phyloP scores from a whole-genome alignment of 345 rosid genomes.

The Lumnitzera littorea region DNA sequence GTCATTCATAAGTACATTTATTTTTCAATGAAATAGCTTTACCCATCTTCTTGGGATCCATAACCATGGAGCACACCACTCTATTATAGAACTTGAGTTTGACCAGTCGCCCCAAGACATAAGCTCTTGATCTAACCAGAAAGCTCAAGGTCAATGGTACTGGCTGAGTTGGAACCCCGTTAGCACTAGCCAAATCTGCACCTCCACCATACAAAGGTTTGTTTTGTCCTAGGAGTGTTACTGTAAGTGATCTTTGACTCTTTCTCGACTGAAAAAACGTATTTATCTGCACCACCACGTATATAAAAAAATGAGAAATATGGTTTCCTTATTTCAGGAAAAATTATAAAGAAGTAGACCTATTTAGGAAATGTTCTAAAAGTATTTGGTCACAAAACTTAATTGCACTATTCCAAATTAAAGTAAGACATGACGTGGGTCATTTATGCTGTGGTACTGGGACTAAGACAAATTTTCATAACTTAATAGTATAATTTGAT shows the following conservation, averaged over 20 bases:
- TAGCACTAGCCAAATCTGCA: constrained; percentile 35
- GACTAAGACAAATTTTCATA: no score
- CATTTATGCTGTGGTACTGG: no score
- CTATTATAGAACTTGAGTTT: constrained; percentile 48
- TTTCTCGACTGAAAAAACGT: constrained; percentile 59
- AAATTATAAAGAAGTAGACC: no score
- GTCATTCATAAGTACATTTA: constrained; percentile 39
- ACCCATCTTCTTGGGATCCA: constrained; percentile 53
- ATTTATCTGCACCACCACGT: constrained; percentile 26
- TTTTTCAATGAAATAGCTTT: constrained; percentile 31
- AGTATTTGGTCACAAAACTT: no score
- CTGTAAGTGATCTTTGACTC: constrained; percentile 40
- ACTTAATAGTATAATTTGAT: no score
- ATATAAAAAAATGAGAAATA: no score
- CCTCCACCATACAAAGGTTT: constrained; percentile 69
- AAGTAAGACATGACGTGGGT: no score
- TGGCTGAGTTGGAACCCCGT: constrained; percentile 40
- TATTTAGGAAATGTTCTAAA: no score
- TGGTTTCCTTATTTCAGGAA: no score
- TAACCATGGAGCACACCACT: constrained; percentile 33
- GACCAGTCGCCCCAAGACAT: constrained; percentile 53
- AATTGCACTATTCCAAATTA: no score
- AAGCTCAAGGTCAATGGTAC: constrained; percentile 42
- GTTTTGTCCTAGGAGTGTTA: constrained; percentile 28
- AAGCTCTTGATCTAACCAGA: constrained; percentile 50